Conservation (phyloP, 345 rosid species). For the Citrus mangshanensis region DNA sequence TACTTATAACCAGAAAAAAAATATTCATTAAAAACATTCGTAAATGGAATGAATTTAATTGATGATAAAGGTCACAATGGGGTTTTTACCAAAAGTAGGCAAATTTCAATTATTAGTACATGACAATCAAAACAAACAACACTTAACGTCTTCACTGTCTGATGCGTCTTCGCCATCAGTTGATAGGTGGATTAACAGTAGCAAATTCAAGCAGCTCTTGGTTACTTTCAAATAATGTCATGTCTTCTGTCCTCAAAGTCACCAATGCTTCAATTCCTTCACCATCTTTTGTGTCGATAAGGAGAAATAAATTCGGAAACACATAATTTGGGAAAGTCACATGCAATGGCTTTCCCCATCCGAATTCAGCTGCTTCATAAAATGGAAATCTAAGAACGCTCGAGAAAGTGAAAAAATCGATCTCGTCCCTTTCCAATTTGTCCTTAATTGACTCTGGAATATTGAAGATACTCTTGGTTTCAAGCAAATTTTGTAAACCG, state of each 20-base stretch:
- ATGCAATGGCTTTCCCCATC: constrained; percentile 40
- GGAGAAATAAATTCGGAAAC: neutral
- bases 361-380: constrained; percentile 31
- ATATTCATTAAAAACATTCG: no score
- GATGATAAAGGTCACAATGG: neutral
- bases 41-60: no score
- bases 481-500: neutral
- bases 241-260: constrained; percentile 20
- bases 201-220: constrained; percentile 21
- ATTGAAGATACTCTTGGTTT: constrained; percentile 5
- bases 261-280: constrained; percentile 17
- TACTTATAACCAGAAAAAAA: no score
- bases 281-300: constrained; percentile 17
- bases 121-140: neutral
- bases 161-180: neutral
- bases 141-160: neutral
- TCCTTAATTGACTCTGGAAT: constrained; percentile 14
- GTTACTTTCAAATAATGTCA: constrained; percentile 18
- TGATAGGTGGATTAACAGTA: constrained; percentile 4
- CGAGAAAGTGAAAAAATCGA: constrained; percentile 22
- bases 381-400: constrained; percentile 15
- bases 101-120: neutral
- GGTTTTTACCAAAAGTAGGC: neutral
- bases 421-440: constrained; percentile 7
- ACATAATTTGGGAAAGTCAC: constrained; percentile 5